phyloP scores from a whole-genome alignment of 768 basidiomycete genomes.

The Psilocybe cyanescens region DNA sequence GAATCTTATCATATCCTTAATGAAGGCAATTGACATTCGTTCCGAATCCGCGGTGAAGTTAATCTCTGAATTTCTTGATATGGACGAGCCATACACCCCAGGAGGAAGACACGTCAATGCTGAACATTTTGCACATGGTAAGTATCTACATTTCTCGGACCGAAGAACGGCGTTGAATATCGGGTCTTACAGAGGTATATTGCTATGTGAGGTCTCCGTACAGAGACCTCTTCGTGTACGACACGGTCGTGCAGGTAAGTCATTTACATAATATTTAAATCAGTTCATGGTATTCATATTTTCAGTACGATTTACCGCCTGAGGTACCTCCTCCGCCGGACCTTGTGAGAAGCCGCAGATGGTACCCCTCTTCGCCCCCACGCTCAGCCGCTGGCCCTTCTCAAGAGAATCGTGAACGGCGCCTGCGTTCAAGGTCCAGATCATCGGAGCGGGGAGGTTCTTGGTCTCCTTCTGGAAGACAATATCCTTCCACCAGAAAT shows the following conservation, averaged over 20 bases:
- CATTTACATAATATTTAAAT: not conserved
- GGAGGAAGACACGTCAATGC: slow-evolving; percentile 70
- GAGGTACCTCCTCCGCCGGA: slow-evolving; percentile 43
- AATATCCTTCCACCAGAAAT: slow-evolving; percentile 22
- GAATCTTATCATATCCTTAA: slow-evolving; percentile 84
- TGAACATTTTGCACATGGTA: slow-evolving; percentile 95
- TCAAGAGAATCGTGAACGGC: not conserved
- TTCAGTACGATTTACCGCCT: slow-evolving; percentile 62
- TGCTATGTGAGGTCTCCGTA: slow-evolving; percentile 88
- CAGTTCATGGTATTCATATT: slow-evolving; percentile 13
- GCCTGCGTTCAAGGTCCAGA: slow-evolving; percentile 16
- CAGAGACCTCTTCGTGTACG: slow-evolving; percentile 82
- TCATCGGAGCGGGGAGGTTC: slow-evolving; percentile 31
- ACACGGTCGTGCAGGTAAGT: slow-evolving; percentile 77
- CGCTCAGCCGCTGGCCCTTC: slow-evolving; percentile 16
- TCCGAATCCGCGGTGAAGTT: slow-evolving; percentile 85
- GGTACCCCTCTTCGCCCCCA: slow-evolving; percentile 31
- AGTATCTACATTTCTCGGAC: slow-evolving; percentile 25
- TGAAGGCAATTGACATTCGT: slow-evolving; percentile 93
- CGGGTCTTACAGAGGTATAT: slow-evolving; percentile 70
- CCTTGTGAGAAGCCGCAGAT: slow-evolving; percentile 31
- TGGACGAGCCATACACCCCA: slow-evolving; percentile 60
- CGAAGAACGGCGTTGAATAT: slow-evolving; percentile 2
- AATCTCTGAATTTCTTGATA: slow-evolving; percentile 87
- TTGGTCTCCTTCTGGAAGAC: slow-evolving; percentile 39